These are phyloP conservation scores for Colletotrichum eremochloae DNA, from an alignment of 2,329 filamentous ascomycete genomes.

Conservation along the genomic window DNA sequence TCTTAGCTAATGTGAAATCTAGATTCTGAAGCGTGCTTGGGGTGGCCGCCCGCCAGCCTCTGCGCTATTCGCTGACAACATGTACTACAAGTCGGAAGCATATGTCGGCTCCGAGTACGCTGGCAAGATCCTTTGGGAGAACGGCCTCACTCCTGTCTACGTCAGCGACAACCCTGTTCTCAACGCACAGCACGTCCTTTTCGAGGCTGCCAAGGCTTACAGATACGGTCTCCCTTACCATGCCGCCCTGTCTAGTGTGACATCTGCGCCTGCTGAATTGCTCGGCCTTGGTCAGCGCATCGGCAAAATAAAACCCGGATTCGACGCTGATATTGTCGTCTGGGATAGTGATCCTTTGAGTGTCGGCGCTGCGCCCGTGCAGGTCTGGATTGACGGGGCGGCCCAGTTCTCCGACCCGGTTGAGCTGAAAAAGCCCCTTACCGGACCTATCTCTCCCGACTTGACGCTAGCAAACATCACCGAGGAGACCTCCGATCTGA, in stretches of 20 bases:
- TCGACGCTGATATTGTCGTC: slow-evolving; percentile 71
- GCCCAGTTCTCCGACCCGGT: slow-evolving; percentile 69
- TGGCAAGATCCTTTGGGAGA: slow-evolving; percentile 75
- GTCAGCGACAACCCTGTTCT: slow-evolving; percentile 80
- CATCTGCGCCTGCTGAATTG: slow-evolving; percentile 69
- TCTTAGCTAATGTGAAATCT: slow-evolving; percentile 14
- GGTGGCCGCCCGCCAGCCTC: slow-evolving; percentile 67
- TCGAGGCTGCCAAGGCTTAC: slow-evolving; percentile 72
- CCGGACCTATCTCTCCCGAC: slow-evolving; percentile 56
- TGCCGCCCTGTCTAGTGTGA: slow-evolving; percentile 69
- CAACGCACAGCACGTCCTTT: slow-evolving; percentile 77
- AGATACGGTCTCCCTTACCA: slow-evolving; percentile 73
- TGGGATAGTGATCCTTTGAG: slow-evolving; percentile 75
- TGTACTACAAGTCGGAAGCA: slow-evolving; percentile 79
- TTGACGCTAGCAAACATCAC: slow-evolving; percentile 55
- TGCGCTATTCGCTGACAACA: slow-evolving; percentile 79
- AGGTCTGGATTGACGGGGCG: slow-evolving; percentile 74
- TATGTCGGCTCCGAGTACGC: slow-evolving; percentile 75
- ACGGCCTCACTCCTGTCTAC: slow-evolving; percentile 74
- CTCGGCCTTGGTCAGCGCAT: slow-evolving; percentile 69
- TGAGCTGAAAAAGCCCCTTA: slow-evolving; percentile 64
- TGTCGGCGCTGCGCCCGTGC: slow-evolving; percentile 69
- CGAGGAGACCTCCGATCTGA: slow-evolving; percentile 55
- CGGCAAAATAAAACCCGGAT: slow-evolving; percentile 73
- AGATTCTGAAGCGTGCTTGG: slow-evolving; percentile 69